Conservation (phyloP, 768 basidiomycete species). For the Pleurotus tuoliensis region DNA sequence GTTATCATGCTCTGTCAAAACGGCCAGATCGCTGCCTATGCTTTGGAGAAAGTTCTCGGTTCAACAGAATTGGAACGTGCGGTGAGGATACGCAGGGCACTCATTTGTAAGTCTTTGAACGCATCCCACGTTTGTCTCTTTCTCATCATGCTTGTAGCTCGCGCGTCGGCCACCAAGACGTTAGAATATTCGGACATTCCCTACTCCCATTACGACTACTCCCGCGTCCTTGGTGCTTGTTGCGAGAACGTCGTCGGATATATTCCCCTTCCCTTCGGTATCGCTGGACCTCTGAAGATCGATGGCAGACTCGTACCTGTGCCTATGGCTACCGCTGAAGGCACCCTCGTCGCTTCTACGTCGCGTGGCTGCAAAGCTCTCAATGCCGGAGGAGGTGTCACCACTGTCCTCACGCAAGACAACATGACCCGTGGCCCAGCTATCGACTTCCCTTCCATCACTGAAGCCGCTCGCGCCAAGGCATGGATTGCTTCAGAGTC, state of each 20-base stretch:
- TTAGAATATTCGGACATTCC: conserved; percentile 85
- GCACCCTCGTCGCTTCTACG: conserved; percentile 95
- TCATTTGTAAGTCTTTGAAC: conserved; percentile 70
- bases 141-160: conserved; percentile 48
- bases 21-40: conserved; percentile 94
- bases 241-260: conserved; percentile 99
- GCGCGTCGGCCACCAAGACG: conserved; percentile 78
- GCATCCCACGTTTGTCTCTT: neutral
- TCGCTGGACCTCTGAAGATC: conserved; percentile 91
- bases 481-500: conserved; percentile 83
- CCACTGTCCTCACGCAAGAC: conserved; percentile 87
- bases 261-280: conserved; percentile 92
- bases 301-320: conserved; percentile 84
- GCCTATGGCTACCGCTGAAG: conserved; percentile 99
- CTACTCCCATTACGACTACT: conserved; percentile 85
- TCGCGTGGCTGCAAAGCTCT: conserved; percentile 98
- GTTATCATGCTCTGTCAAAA: conserved; percentile 83
- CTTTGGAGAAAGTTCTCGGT: conserved; percentile 90
- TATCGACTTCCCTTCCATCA: conserved; percentile 86
- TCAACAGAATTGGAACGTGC: conserved; percentile 71
- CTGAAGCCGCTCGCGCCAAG: conserved; percentile 78
- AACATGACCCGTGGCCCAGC: conserved; percentile 99
- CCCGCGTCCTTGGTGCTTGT: conserved; percentile 90
- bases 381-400: conserved; percentile 93
- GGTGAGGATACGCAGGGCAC: conserved; percentile 77